Conservation (phyloP, 805 yeast genomes). For the Candida nitratophila region DNA sequence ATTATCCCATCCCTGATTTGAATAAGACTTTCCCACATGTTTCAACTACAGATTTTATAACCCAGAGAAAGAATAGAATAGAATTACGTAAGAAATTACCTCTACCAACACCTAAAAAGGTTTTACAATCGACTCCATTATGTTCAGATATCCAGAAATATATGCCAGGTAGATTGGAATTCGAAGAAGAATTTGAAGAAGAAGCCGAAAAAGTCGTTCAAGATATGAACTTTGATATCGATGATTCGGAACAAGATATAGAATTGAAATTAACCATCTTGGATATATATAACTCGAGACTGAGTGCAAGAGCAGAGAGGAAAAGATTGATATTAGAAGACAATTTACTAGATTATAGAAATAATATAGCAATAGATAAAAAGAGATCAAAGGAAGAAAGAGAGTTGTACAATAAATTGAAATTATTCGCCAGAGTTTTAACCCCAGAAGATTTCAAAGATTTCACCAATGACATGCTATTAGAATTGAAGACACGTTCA, state of each 20-base stretch:
- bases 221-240: conserved; percentile 93
- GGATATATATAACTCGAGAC: conserved; percentile 82
- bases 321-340: conserved; percentile 77
- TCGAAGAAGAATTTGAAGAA: conserved; percentile 93
- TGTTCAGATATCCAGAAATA: conserved; percentile 97
- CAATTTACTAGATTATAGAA: conserved; percentile 75
- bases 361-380: conserved; percentile 75
- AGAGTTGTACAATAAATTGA: conserved; percentile 66
- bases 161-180: conserved; percentile 98
- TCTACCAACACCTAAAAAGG: conserved; percentile 80
- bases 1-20: conserved; percentile 88
- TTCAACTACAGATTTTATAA: conserved; percentile 62
- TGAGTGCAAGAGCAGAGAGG: conserved; percentile 88
- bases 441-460: conserved; percentile 73
- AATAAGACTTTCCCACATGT: conserved; percentile 58
- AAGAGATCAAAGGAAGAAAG: conserved; percentile 84
- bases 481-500: conserved; percentile 71
- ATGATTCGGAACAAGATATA: conserved; percentile 81
- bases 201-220: conserved; percentile 93
- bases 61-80: conserved; percentile 59
- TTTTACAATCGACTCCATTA: conserved; percentile 87
- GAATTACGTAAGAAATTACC: conserved; percentile 69
- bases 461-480: conserved; percentile 65
- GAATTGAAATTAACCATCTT: conserved; percentile 82
- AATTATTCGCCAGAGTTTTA: conserved; percentile 77